Conservation (phyloP, 306 rosid genomes). For the Trifolium subterraneum region DNA sequence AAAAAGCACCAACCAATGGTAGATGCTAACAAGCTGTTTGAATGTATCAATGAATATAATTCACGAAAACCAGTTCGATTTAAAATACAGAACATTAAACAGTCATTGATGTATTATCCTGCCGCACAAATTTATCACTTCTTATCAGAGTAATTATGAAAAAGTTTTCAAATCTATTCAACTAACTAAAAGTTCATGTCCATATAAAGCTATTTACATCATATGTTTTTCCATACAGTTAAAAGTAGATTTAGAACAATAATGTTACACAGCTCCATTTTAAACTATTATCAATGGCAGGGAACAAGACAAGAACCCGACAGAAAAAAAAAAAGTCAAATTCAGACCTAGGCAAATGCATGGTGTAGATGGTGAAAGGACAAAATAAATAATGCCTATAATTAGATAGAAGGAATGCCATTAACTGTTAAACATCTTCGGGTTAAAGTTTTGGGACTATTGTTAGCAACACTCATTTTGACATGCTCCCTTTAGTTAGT, state of each 20-base stretch:
- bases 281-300: background rate
- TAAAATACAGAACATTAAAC: background rate
- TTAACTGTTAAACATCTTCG: background rate
- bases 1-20: background rate
- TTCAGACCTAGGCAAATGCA: conserved; percentile 8
- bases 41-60: background rate
- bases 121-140: background rate
- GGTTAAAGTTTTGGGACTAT: background rate
- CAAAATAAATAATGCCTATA: background rate
- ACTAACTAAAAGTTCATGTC: background rate
- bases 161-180: background rate
- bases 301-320: background rate
- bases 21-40: conserved; percentile 4
- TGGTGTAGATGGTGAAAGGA: background rate
- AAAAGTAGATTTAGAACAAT: background rate
- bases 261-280: background rate
- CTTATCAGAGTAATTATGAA: background rate
- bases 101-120: background rate
- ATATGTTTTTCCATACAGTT: background rate
- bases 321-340: background rate
- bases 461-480: background rate
- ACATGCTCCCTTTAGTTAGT: background rate
- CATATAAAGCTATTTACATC: background rate
- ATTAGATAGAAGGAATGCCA: background rate
- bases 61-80: background rate